These are phyloP conservation scores for Yamadazyma akitaensis DNA, from an alignment of 805 yeast genomes.

Conservation along the genomic window DNA sequence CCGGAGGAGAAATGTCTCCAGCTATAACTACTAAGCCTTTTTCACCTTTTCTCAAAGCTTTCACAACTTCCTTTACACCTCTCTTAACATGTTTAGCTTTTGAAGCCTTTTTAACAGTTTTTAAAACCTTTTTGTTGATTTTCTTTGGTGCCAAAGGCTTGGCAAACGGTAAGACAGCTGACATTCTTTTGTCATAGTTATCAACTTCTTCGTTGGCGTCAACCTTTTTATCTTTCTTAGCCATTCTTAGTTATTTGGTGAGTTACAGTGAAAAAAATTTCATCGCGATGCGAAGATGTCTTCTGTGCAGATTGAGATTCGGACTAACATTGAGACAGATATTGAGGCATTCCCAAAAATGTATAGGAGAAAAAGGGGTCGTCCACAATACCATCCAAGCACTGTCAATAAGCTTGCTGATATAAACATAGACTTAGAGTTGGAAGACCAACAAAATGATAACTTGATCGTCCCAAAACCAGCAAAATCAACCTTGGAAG, in stretches of 20 bases:
- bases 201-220: constrained; percentile 52
- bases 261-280: background rate
- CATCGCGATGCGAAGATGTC: constrained; percentile 5
- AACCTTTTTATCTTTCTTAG: constrained; percentile 46
- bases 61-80: constrained; percentile 98
- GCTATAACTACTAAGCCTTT: constrained; percentile 96
- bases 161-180: constrained; percentile 90
- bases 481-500: background rate
- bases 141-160: constrained; percentile 94
- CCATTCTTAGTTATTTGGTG: constrained; percentile 22
- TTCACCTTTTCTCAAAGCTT: constrained; percentile 96
- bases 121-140: constrained; percentile 89
- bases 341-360: background rate
- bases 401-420: background rate
- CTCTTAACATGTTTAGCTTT: constrained; percentile 97
- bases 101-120: constrained; percentile 95
- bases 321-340: background rate
- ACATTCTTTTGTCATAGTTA: constrained; percentile 88
- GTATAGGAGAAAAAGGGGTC: background rate
- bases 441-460: background rate
- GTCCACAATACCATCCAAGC: background rate
- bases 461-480: background rate
- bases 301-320: background rate
- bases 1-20: constrained; percentile 97
- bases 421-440: background rate